Evolutionary conservation across 2,329 filamentous ascomycete species (phyloP).

Genomic region (Lasiodiplodia citricola): DNA sequence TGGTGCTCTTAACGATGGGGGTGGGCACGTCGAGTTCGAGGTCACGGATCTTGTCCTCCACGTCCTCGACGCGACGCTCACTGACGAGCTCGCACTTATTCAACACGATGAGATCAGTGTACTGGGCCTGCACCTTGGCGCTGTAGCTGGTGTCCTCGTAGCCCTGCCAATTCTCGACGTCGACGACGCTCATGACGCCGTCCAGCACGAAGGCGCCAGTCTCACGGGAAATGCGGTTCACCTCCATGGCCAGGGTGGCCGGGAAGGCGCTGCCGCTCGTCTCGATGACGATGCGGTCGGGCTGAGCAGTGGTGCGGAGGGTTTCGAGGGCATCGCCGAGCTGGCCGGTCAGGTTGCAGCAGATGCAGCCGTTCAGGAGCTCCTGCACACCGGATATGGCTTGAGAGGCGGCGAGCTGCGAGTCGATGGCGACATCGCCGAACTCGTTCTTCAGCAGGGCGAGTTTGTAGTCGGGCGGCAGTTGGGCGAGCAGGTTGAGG

Average conservation of each 20-base stretch:
- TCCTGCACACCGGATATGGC: constrained; percentile 91
- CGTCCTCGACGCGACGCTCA: constrained; percentile 77
- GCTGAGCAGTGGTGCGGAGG: constrained; percentile 65
- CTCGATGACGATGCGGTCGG: constrained; percentile 91
- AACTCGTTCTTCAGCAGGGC: constrained; percentile 98
- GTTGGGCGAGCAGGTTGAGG: constrained; percentile 89
- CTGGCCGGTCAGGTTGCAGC: constrained; percentile 96
- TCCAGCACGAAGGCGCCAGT: constrained; percentile 76
- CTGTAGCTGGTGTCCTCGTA: constrained; percentile 93
- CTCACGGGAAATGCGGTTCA: constrained; percentile 78
- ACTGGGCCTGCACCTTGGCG: constrained; percentile 83
- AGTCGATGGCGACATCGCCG: constrained; percentile 91
- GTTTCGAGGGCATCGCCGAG: constrained; percentile 79
- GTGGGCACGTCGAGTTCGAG: constrained; percentile 75
- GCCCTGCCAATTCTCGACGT: constrained; percentile 93
- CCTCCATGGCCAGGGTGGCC: constrained; percentile 86
- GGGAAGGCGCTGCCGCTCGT: constrained; percentile 84
- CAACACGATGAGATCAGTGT: constrained; percentile 88
- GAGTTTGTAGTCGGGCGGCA: constrained; percentile 84
- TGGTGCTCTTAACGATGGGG: constrained; percentile 83
- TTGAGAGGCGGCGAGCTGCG: constrained; percentile 80
- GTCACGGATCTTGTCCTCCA: constrained; percentile 78
- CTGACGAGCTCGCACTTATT: constrained; percentile 88
- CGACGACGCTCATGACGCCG: constrained; percentile 86
- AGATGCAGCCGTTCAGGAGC: constrained; percentile 96